Evolutionary conservation across 2,329 filamentous ascomycete genomes (phyloP), one percentile per base, ranked within the genome.

Genomic region (Fusarium equiseti): DNA sequence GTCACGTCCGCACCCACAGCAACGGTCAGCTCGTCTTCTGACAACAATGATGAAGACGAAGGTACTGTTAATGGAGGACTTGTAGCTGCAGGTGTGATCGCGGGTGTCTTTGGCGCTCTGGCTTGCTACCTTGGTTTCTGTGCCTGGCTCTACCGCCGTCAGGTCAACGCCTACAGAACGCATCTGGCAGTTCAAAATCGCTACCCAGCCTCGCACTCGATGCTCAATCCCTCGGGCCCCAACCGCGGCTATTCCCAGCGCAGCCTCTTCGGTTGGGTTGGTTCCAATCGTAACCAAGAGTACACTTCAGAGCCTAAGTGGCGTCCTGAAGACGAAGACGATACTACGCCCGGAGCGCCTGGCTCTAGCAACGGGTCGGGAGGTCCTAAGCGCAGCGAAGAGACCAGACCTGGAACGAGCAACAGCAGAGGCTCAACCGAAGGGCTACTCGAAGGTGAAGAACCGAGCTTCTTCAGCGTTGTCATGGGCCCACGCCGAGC

Each of bases 381-480:
- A 42, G 56, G 61, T 38, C 52, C 70, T 43, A 72, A 74, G 59
- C 73, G 68, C 38, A 63, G 76, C 61, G 71, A 78, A 45, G 71
- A 78, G 53, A 69, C 73, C 48, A 72, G 75, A 49, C 74, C 72
- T 44, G 73, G 68, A 24, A 77, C 69, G 35, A 75, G 73, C 52
- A 53, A 72, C 32, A 75, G 76, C 66, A 55, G 77, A 53, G 88
- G 90, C 59, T 88, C 91, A 73, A 74, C 73, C 1, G 75, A 76
- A 49, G 75, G 75, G 2, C 74, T 92, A 67, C 75, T 91, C 18
- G 84, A 82, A 6, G 88, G 87, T 0, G 85, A 88, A 65, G 90
- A 93, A 77, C 91, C 91, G 64, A 91, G 86, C 62, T 94, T 93
- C 80, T 89, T 92, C 78, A 91, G 86, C 52, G 89, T 92, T 29